phyloP scores from a whole-genome alignment of 2,329 filamentous ascomycete species.

The Cadophora luteo-olivacea region DNA sequence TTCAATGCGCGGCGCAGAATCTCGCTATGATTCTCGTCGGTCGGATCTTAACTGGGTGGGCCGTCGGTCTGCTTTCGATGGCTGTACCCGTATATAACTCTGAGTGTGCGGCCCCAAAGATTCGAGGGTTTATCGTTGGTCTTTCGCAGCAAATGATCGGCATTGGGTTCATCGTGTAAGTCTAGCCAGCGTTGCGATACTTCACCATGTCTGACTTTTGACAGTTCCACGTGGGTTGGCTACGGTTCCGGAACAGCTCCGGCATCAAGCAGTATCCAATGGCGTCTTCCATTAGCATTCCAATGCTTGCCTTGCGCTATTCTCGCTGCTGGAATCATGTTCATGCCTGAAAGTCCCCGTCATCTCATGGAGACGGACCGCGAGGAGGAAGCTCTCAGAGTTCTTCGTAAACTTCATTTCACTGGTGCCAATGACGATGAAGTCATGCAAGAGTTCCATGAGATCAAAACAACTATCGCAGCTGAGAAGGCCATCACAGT shows the following conservation, averaged over 20 bases:
- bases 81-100: conserved; percentile 70
- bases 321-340: conserved; percentile 67
- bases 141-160: conserved; percentile 72
- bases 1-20: conserved; percentile 63
- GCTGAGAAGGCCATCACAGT: conserved; percentile 61
- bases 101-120: conserved; percentile 68
- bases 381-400: conserved; percentile 68
- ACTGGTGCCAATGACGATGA: conserved; percentile 67
- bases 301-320: conserved; percentile 71
- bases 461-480: conserved; percentile 67
- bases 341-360: conserved; percentile 74
- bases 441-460: conserved; percentile 62
- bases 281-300: conserved; percentile 48
- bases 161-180: conserved; percentile 54
- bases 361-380: conserved; percentile 79
- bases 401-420: conserved; percentile 73
- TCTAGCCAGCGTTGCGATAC: conserved; percentile 33
- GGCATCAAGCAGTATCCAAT: conserved; percentile 34
- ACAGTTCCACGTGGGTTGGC: conserved; percentile 63
- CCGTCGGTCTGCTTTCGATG: conserved; percentile 67
- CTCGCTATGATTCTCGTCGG: conserved; percentile 65
- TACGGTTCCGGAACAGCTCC: conserved; percentile 51
- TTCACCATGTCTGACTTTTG: conserved; percentile 41
- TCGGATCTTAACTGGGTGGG: conserved; percentile 61
- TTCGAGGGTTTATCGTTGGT: conserved; percentile 65